Conservation (phyloP, 2,329 filamentous ascomycete genomes). For the Penicillium oxalicum region DNA sequence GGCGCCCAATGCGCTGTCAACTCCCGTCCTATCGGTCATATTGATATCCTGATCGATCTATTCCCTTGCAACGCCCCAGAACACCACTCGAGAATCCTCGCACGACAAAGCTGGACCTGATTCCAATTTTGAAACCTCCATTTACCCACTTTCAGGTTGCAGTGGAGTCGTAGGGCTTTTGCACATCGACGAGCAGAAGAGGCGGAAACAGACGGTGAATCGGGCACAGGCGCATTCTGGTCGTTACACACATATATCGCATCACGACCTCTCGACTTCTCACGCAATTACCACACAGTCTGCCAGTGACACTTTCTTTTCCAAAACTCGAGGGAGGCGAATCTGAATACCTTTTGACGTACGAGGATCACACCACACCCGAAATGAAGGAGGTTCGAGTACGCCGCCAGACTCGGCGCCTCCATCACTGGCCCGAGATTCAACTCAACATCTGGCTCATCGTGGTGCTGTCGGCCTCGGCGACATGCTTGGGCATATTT, state of each 20-base stretch:
- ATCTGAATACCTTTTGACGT: too few relatives aligned
- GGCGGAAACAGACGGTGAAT: not conserved
- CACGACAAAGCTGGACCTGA: not conserved
- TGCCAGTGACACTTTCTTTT: not conserved
- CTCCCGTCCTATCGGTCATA: constrained; percentile 5
- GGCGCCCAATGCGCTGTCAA: constrained; percentile 23
- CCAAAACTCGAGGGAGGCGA: too few relatives aligned
- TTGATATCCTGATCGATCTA: not conserved
- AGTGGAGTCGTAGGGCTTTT: not conserved
- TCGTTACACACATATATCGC: constrained; percentile 1
- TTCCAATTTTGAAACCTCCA: not conserved
- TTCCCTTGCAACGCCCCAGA: constrained; percentile 2
- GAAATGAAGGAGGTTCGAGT: constrained; percentile 28
- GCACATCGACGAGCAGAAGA: not conserved
- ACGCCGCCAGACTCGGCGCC: constrained; percentile 31
- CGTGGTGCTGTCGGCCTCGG: constrained; percentile 54
- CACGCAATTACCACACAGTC: not conserved
- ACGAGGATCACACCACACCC: not conserved
- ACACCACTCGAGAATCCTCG: not conserved
- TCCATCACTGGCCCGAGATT: constrained; percentile 60
- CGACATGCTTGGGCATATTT: constrained; percentile 55
- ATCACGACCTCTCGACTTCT: too few relatives aligned
- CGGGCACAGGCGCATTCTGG: constrained; percentile 5
- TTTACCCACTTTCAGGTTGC: constrained; percentile 2
- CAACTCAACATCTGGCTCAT: constrained; percentile 62